Percentiles rank a stretch among this genome's conserved stretches.
Evolutionary conservation across 1,284 basidiomycete species (phyloP).

Genomic region (Heterobasidion parviporum): DNA sequence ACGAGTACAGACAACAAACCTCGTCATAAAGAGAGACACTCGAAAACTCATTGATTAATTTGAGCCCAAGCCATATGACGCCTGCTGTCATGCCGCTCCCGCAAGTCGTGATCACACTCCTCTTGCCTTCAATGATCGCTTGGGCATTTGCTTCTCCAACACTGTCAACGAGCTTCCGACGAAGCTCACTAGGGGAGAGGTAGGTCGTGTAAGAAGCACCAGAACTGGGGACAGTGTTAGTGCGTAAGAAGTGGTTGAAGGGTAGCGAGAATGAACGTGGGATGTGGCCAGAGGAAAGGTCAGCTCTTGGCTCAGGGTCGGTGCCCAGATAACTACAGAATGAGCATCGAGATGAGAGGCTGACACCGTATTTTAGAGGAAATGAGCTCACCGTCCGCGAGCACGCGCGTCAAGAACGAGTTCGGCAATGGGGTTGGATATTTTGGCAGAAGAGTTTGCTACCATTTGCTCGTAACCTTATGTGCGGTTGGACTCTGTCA

Average conservation of each 20-base stretch:
- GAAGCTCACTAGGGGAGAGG: slow-evolving; percentile 47
- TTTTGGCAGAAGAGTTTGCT: slow-evolving; percentile 52
- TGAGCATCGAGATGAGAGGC: background rate
- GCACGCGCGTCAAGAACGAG: slow-evolving; percentile 87
- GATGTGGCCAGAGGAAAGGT: slow-evolving; percentile 89
- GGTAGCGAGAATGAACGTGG: slow-evolving; percentile 83
- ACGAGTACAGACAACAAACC: slow-evolving; percentile 32
- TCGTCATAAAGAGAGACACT: slow-evolving; percentile 76
- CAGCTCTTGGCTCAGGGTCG: slow-evolving; percentile 85
- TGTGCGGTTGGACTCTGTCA: slow-evolving; percentile 11
- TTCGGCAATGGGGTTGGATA: slow-evolving; percentile 40
- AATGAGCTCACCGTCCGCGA: slow-evolving; percentile 51
- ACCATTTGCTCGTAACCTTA: slow-evolving; percentile 82
- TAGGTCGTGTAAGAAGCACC: slow-evolving; percentile 56
- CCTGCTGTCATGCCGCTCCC: slow-evolving; percentile 98
- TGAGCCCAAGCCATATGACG: slow-evolving; percentile 83
- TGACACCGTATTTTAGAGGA: background rate
- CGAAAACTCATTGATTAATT: slow-evolving; percentile 49
- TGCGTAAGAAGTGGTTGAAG: slow-evolving; percentile 71
- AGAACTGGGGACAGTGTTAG: slow-evolving; percentile 31
- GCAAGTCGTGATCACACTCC: slow-evolving; percentile 65
- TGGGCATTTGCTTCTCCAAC: slow-evolving; percentile 51
- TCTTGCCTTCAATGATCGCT: slow-evolving; percentile 49
- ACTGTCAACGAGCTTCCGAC: slow-evolving; percentile 47
- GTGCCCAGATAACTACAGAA: slow-evolving; percentile 62